These are phyloP conservation scores for Phytophthora sp. DNA, from an alignment of 352 stramenopile species.

Conservation along the genomic window DNA sequence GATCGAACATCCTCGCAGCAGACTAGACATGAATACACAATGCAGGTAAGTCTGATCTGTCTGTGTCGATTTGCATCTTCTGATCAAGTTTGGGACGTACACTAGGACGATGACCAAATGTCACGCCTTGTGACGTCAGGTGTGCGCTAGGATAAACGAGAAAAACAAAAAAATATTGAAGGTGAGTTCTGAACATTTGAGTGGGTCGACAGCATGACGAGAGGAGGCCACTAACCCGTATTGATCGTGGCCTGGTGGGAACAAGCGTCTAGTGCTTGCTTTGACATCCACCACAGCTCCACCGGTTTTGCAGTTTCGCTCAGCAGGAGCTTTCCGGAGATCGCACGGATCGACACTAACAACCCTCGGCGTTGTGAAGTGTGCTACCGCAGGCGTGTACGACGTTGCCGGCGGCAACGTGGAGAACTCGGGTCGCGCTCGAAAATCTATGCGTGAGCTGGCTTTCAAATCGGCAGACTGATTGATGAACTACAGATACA, in stretches of 20 bases:
- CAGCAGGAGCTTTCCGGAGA: constrained; percentile 25
- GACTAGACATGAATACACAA: constrained; percentile 40
- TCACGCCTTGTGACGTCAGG: constrained; percentile 56
- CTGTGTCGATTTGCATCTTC: constrained; percentile 1
- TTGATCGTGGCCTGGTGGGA: constrained; percentile 38
- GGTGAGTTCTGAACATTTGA: constrained; percentile 22
- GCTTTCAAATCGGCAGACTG: constrained; percentile 59
- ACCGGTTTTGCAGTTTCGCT: constrained; percentile 4
- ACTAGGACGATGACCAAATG: constrained; percentile 76
- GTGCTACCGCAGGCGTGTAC: constrained; percentile 44
- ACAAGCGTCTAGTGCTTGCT: constrained; percentile 15
- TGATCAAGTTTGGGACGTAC: constrained; percentile 28
- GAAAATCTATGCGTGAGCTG: constrained; percentile 59
- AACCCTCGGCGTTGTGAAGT: constrained; percentile 52
- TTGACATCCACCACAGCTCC: constrained; percentile 16
- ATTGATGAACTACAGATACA: constrained; percentile 69
- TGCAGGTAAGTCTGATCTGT: background rate
- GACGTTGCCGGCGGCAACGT: constrained; percentile 38
- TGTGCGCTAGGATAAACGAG: constrained; percentile 32
- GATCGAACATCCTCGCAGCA: constrained; percentile 74
- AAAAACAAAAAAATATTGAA: background rate
- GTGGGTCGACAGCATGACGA: background rate
- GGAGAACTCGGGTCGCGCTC: constrained; percentile 60
- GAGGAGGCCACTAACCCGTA: constrained; percentile 36
- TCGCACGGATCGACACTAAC: constrained; percentile 59